A percentile compares a stretch with the other conserved stretches of the same genome.
Evolutionary conservation across 1,284 basidiomycete species (phyloP).

Genomic region (Xerocomus nothofagi): DNA sequence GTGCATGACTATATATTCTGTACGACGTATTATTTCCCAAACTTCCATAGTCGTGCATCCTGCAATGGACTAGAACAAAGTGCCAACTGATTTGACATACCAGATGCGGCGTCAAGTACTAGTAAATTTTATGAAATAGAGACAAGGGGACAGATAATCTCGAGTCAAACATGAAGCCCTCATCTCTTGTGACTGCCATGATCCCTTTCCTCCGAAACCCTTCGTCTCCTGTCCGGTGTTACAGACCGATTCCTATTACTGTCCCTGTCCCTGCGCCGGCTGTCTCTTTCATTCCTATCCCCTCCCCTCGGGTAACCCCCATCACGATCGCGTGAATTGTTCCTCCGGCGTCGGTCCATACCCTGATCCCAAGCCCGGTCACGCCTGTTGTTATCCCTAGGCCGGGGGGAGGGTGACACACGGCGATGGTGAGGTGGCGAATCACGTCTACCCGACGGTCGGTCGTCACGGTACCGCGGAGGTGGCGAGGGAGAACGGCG

Average conservation of each 20-base stretch:
- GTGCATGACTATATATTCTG: neutral
- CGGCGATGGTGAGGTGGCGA: conserved; percentile 34
- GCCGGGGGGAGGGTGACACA: conserved; percentile 25
- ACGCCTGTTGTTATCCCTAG: conserved; percentile 20
- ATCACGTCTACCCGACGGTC: conserved; percentile 27
- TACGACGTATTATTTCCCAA: conserved; percentile 8
- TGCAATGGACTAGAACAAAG: neutral
- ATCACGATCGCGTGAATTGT: conserved; percentile 28
- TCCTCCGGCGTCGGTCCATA: conserved; percentile 26
- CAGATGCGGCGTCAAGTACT: neutral
- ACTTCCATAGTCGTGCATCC: neutral
- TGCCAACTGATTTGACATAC: neutral
- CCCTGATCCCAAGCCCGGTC: conserved; percentile 23
- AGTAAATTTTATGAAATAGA: neutral
- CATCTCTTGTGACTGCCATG: conserved; percentile 23
- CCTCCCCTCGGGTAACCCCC: conserved; percentile 14
- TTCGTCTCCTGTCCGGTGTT: conserved; percentile 23
- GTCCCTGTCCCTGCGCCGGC: conserved; percentile 15
- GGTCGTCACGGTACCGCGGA: conserved; percentile 36
- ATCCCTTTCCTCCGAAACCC: conserved; percentile 26
- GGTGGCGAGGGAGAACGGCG: conserved; percentile 38
- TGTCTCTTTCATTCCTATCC: conserved; percentile 20
- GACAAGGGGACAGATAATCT: neutral
- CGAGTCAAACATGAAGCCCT: neutral
- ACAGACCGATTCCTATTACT: conserved; percentile 28